Conservation (phyloP, 305 asterid species). For the Salvia sclarea region DNA sequence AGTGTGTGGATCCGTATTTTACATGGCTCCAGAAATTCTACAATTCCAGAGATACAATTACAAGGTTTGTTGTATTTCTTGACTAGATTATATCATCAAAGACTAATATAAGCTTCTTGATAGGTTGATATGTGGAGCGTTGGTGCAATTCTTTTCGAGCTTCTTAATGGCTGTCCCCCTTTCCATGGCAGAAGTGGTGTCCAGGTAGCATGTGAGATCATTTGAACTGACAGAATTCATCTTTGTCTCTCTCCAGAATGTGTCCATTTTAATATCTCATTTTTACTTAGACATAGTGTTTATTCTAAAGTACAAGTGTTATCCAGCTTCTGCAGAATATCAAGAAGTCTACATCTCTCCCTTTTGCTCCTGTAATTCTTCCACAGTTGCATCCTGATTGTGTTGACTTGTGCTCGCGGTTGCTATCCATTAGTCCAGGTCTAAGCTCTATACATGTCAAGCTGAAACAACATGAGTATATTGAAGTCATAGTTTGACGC, state of each 20-base stretch:
- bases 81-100: not conserved
- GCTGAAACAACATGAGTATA: not conserved
- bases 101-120: slow-evolving; percentile 4
- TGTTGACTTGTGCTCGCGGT: slow-evolving; percentile 48
- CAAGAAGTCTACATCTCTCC: slow-evolving; percentile 41
- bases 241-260: not conserved
- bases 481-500: not conserved
- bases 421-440: slow-evolving; percentile 55
- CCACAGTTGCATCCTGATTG: slow-evolving; percentile 44
- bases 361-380: slow-evolving; percentile 40
- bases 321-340: slow-evolving; percentile 51
- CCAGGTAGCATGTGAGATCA: slow-evolving; percentile 38
- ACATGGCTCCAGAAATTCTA: slow-evolving; percentile 66
- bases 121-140: slow-evolving; percentile 66
- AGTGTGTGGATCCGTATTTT: slow-evolving; percentile 55
- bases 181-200: slow-evolving; percentile 48
- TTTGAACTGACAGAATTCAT: slow-evolving; percentile 8
- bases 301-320: not conserved
- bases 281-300: not conserved
- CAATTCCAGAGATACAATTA: slow-evolving; percentile 51
- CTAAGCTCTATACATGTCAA: not conserved
- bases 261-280: not conserved
- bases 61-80: slow-evolving; percentile 36
- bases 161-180: slow-evolving; percentile 58
- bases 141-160: slow-evolving; percentile 59